phyloP scores from a whole-genome alignment of 2,329 filamentous ascomycete species.

The Pyricularia grisea region DNA sequence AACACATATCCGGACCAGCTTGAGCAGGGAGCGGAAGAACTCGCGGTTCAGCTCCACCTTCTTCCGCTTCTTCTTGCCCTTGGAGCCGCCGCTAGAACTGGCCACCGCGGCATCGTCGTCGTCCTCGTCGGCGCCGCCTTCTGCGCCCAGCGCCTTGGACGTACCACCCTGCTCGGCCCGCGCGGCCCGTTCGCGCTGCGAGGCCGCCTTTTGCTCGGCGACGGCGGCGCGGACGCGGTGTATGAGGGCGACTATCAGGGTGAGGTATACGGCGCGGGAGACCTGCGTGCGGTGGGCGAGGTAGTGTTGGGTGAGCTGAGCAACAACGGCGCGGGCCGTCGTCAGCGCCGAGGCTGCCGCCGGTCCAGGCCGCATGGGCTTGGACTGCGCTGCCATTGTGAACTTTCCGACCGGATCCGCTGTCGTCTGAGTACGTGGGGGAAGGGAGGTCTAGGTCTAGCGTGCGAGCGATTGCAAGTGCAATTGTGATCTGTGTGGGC shows the following conservation, averaged over 20 bases:
- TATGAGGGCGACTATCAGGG: constrained; percentile 68
- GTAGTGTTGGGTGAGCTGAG: constrained; percentile 63
- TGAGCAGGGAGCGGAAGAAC: constrained; percentile 63
- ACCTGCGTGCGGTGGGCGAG: constrained; percentile 72
- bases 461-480: not conserved
- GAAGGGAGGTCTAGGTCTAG: not conserved
- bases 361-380: constrained; percentile 40
- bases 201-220: constrained; percentile 83
- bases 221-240: constrained; percentile 89
- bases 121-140: constrained; percentile 22
- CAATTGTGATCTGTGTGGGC: not conserved
- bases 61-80: constrained; percentile 42
- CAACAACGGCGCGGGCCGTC: constrained; percentile 55
- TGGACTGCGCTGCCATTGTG: constrained; percentile 52
- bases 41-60: constrained; percentile 91
- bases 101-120: constrained; percentile 15
- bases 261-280: constrained; percentile 74
- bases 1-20: constrained; percentile 76
- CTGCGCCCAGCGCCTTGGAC: constrained; percentile 24
- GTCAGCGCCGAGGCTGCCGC: constrained; percentile 45
- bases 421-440: not conserved
- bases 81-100: constrained; percentile 12
- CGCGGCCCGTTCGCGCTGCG: constrained; percentile 54
- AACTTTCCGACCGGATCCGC: not conserved
- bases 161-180: constrained; percentile 30